These are phyloP conservation scores for Adiantum capillusveneris DNA, from an alignment of 75 land plant genomes.

Conservation along the genomic window DNA sequence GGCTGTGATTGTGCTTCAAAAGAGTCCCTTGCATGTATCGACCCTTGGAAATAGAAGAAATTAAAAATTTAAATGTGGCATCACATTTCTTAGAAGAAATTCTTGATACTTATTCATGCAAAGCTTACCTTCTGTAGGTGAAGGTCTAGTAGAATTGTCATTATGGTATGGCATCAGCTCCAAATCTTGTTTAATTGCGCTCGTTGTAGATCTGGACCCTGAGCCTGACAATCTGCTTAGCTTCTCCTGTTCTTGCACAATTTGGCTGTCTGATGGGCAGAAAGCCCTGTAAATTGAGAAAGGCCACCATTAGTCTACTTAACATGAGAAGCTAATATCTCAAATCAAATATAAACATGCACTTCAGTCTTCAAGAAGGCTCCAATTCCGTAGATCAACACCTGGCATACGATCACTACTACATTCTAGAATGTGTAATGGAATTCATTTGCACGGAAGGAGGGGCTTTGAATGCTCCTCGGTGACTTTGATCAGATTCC, in stretches of 20 bases:
- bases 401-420: background rate
- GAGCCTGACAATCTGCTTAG: background rate
- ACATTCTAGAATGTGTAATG: too few relatives aligned
- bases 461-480: too few relatives aligned
- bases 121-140: background rate
- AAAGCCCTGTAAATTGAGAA: background rate
- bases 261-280: background rate
- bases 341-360: background rate
- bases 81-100: background rate
- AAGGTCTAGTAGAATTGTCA: background rate
- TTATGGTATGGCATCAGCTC: background rate
- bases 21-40: background rate
- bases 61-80: too few relatives aligned
- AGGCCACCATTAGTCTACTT: background rate
- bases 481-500: too few relatives aligned
- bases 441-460: too few relatives aligned
- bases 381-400: background rate
- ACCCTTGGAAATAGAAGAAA: constrained; percentile 3
- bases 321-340: background rate
- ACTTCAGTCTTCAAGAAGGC: background rate
- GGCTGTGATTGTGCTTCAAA: background rate
- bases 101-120: background rate
- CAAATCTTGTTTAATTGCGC: background rate
- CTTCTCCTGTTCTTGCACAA: constrained; percentile 2
- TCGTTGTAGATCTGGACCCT: too few relatives aligned